A percentile compares a stretch with the other conserved stretches of the same genome.
Conservation (phyloP, 192 early-diverging fungal genomes). For the Polychytrium aggregatum region DNA sequence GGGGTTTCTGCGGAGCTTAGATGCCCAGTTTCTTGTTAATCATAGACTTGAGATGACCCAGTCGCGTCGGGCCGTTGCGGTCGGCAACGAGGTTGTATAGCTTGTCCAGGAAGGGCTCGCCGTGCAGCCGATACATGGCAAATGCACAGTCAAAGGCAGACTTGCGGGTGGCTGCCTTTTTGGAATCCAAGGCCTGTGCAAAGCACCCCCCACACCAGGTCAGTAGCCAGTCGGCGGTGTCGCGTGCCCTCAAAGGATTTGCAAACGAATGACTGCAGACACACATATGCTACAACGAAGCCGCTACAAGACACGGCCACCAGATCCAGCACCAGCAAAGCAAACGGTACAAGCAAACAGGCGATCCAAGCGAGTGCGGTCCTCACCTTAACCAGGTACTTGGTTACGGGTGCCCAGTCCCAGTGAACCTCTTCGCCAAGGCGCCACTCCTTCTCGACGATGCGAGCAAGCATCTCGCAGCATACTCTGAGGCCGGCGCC, state of each 20-base stretch:
- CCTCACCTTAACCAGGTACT: neutral
- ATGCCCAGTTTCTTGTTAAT: too few relatives aligned
- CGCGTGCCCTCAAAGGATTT: neutral
- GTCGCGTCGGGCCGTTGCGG: too few relatives aligned
- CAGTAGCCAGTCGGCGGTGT: neutral
- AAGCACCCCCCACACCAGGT: neutral
- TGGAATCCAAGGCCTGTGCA: constrained; percentile 5
- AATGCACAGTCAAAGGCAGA: constrained; percentile 10
- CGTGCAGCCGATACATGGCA: too few relatives aligned
- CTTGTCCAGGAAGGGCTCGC: too few relatives aligned
- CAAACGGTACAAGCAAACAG: neutral
- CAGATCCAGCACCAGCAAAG: neutral
- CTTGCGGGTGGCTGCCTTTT: constrained; percentile 1
- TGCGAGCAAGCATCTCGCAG: constrained; percentile 1
- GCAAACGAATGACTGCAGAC: neutral
- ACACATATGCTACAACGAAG: too few relatives aligned
- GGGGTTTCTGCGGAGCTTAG: too few relatives aligned
- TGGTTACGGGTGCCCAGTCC: neutral
- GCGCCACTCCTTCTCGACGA: neutral
- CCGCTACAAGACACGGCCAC: too few relatives aligned
- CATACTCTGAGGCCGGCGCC: neutral
- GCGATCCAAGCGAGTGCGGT: neutral
- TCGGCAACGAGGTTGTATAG: too few relatives aligned
- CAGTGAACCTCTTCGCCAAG: neutral
- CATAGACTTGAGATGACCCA: too few relatives aligned